Percentiles rank a stretch among this genome's conserved stretches.
Evolutionary conservation across 2,329 filamentous ascomycete species (phyloP).

Genomic region (Pseudogymnoascus sp.): DNA sequence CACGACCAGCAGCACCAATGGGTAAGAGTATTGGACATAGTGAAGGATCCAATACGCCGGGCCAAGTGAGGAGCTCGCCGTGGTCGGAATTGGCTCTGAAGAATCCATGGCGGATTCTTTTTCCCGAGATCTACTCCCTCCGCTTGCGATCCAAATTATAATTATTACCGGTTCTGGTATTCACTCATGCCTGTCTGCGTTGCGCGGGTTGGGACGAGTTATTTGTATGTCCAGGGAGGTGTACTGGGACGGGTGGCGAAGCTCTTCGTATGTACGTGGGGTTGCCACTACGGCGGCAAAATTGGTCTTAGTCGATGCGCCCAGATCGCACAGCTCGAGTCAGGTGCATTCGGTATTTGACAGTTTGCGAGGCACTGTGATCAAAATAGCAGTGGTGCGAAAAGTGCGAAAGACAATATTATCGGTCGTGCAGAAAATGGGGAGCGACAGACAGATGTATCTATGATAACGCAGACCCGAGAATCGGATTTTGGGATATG

Average conservation of each 20-base stretch:
- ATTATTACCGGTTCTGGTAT: conserved; percentile 5
- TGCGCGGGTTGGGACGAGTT: not conserved
- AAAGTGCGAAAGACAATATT: not conserved
- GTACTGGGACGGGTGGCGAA: not conserved
- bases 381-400: not conserved
- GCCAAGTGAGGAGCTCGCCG: not conserved
- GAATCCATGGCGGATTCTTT: not conserved
- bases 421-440: not conserved
- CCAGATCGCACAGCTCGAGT: not conserved
- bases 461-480: not conserved
- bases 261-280: not conserved
- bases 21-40: conserved; percentile 42
- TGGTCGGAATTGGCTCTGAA: not conserved
- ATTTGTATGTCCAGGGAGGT: not conserved
- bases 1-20: conserved; percentile 55
- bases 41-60: conserved; percentile 20
- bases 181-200: not conserved
- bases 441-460: not conserved
- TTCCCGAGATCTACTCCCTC: not conserved
- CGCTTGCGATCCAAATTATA: not conserved
- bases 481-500: not conserved
- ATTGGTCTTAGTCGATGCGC: not conserved
- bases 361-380: not conserved
- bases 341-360: not conserved
- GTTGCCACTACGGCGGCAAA: not conserved